phyloP scores from a whole-genome alignment of 768 basidiomycete species.

The Pholiota conissans region DNA sequence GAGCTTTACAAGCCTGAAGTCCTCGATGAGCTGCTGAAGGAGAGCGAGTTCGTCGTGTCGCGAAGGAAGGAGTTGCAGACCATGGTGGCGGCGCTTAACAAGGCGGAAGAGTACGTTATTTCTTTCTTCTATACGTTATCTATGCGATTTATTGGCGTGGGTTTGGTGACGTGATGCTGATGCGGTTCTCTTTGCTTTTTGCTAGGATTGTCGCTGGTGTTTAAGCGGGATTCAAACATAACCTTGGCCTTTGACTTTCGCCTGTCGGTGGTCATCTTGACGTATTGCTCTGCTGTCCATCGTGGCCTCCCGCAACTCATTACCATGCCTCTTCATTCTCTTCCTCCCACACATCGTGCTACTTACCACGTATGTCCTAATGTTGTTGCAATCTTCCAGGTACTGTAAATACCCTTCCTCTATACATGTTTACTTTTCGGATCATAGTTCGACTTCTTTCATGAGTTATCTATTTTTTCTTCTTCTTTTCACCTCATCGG shows the following conservation, averaged over 20 bases:
- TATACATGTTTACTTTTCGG: constrained; percentile 23
- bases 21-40: constrained; percentile 92
- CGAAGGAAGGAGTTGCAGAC: constrained; percentile 92
- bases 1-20: constrained; percentile 98
- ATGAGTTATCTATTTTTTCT: constrained; percentile 3
- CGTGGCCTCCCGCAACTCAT: background rate
- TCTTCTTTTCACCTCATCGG: background rate
- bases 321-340: constrained; percentile 6
- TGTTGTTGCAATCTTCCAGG: constrained; percentile 10
- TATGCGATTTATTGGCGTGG: background rate
- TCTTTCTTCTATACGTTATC: background rate
- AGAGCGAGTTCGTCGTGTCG: constrained; percentile 85
- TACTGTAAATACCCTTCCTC: constrained; percentile 22
- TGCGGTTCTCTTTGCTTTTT: constrained; percentile 5
- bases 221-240: constrained; percentile 15
- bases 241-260: background rate
- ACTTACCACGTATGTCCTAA: constrained; percentile 1
- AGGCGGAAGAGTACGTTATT: constrained; percentile 87
- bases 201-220: constrained; percentile 33
- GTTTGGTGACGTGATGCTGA: background rate
- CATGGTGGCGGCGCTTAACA: constrained; percentile 93
- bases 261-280: background rate
- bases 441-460: constrained; percentile 7
- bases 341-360: background rate
- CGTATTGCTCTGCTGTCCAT: background rate